Base-by-base conservation (phyloP, 768 basidiomycete genomes). In the Hydnum rufescens region DNA sequence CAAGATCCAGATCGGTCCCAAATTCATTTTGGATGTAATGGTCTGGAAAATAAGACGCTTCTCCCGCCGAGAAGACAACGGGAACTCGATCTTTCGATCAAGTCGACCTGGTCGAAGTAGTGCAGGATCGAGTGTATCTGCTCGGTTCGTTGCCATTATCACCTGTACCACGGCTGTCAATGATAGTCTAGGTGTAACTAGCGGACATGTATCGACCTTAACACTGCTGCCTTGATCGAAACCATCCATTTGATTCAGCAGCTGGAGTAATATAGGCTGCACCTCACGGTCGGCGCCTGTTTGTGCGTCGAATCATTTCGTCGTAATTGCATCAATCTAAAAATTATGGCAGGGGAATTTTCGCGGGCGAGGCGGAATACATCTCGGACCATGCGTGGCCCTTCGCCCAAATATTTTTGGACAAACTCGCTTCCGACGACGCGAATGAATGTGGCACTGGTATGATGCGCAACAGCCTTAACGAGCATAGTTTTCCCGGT, bases 371-470 rank as follows among this genome's bases (percentile, higher is more conserved):
- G n/a, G n/a, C n/a, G n/a, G n/a, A n/a, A n/a, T n/a, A n/a, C n/a
- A n/a, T n/a, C n/a, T n/a, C n/a, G n/a, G n/a, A n/a, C n/a, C n/a
- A n/a, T n/a, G n/a, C n/a, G n/a, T n/a, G n/a, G n/a, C n/a, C n/a
- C n/a, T n/a, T n/a, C n/a, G n/a, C n/a, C n/a, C n/a, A n/a, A n/a
- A n/a, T n/a, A n/a, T n/a, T n/a, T n/a, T n/a, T n/a, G 95, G 5
- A 99, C 95, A 63, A 99, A 99, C 67, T 99, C 95, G 60, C 83
- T 87, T 22, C 95, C 95, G 29, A 95, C 90, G n/a, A 99, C 95
- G 34, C 95, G 87, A 60, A 99, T 97, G 71, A 99, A 99, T 8
- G 88, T 72, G 4, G 95, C 95, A 1, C 89, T 92, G 32, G 95
- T 97, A 64, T 96, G 87, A 63, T 92, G 81, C 23, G 95, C 95